Evolutionary conservation across 805 yeast species (phyloP).

Genomic region (Dipodascus geniculatus): DNA sequence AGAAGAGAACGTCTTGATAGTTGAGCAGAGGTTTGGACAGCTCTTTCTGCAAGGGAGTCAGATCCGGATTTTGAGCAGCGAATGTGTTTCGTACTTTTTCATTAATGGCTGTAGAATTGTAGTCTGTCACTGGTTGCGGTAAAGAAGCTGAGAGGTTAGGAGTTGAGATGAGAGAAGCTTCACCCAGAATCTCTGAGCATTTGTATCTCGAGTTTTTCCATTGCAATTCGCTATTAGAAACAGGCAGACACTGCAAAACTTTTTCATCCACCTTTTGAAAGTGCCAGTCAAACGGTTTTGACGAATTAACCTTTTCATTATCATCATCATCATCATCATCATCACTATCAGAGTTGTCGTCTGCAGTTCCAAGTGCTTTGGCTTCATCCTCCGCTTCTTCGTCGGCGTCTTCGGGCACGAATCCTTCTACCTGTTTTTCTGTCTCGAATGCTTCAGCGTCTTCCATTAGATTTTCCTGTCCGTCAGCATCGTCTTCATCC

Average conservation of each 20-base stretch:
- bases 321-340: constrained; percentile 30
- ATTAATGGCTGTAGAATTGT: not conserved
- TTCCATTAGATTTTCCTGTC: constrained; percentile 3
- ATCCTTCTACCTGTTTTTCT: constrained; percentile 12
- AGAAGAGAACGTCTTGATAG: constrained; percentile 61
- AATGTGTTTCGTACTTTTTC: not conserved
- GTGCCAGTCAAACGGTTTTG: constrained; percentile 72
- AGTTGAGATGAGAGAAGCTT: not conserved
- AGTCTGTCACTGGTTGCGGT: not conserved
- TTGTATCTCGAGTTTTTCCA: constrained; percentile 1
- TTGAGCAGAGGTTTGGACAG: constrained; percentile 55
- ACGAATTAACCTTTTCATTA: constrained; percentile 28
- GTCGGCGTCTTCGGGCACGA: constrained; percentile 19
- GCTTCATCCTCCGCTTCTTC: constrained; percentile 21
- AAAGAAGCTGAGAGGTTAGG: not conserved
- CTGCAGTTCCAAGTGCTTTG: not conserved
- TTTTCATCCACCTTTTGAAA: constrained; percentile 38
- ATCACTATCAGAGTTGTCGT: constrained; percentile 19
- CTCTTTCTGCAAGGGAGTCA: constrained; percentile 36
- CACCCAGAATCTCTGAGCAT: not conserved
- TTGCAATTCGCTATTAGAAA: not conserved
- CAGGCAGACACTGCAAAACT: constrained; percentile 10
- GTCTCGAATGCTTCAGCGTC: constrained; percentile 3
- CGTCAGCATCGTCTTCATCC: constrained; percentile 21
- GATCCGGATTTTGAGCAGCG: constrained; percentile 15